phyloP scores from a whole-genome alignment of 192 early-diverging fungal species.

The Coemansia umbellata region DNA sequence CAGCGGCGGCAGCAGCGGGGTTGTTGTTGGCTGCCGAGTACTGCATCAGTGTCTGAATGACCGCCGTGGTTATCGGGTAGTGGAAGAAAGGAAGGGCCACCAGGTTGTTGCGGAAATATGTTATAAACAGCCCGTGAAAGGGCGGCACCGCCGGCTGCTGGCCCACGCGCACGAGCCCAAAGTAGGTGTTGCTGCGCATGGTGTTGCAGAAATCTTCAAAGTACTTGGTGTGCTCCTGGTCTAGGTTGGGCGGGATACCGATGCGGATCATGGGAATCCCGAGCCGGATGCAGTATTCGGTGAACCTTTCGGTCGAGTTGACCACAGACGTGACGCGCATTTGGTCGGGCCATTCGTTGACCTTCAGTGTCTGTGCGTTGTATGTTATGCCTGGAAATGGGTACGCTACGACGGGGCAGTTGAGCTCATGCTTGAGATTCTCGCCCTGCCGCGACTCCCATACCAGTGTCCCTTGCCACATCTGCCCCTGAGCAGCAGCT shows the following conservation, averaged over 20 bases:
- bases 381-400: slow-evolving; percentile 18
- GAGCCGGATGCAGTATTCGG: slow-evolving; percentile 21
- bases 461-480: slow-evolving; percentile 31
- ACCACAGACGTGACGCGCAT: slow-evolving; percentile 16
- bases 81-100: slow-evolving; percentile 28
- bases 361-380: slow-evolving; percentile 14
- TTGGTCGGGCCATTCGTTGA: slow-evolving; percentile 42
- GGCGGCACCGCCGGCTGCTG: slow-evolving; percentile 1
- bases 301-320: slow-evolving; percentile 14
- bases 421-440: slow-evolving; percentile 11
- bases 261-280: slow-evolving; percentile 36
- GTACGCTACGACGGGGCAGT: slow-evolving; percentile 23
- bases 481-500: not conserved
- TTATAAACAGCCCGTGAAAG: slow-evolving; percentile 28
- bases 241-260: slow-evolving; percentile 2
- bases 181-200: slow-evolving; percentile 28
- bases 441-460: slow-evolving; percentile 38
- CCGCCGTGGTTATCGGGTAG: slow-evolving; percentile 10
- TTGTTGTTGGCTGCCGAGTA: not conserved
- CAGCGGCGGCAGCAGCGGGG: not conserved
- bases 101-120: slow-evolving; percentile 14
- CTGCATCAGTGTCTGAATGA: slow-evolving; percentile 13
- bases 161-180: slow-evolving; percentile 14
- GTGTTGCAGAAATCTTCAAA: slow-evolving; percentile 42
- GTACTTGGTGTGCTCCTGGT: slow-evolving; percentile 21